These are phyloP conservation scores for Simplicillium aogashimaense DNA, from an alignment of 2,329 filamentous ascomycete genomes.

Conservation along the genomic window DNA sequence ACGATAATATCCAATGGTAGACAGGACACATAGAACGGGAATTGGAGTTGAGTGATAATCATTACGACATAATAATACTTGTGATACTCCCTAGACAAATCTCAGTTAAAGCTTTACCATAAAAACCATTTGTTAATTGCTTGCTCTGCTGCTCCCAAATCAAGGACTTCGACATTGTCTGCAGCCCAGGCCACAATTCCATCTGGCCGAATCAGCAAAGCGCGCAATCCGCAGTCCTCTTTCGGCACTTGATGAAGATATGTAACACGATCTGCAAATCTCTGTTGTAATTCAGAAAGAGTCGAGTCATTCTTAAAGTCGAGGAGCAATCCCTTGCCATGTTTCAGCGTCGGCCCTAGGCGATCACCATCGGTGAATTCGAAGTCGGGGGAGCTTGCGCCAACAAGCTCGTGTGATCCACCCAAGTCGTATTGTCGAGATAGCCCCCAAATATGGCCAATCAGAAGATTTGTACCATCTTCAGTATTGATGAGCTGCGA, in stretches of 20 bases:
- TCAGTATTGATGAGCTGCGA: constrained; percentile 15
- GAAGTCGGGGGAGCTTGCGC: constrained; percentile 24
- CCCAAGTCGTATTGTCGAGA: constrained; percentile 19
- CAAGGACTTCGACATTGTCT: no score
- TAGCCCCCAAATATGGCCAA: constrained; percentile 23
- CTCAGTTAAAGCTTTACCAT: no score
- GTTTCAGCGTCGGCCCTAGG: constrained; percentile 18
- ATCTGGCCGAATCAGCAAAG: constrained; percentile 20
- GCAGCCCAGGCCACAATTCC: constrained; percentile 19
- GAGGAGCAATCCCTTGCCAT: constrained; percentile 17
- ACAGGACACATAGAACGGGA: no score
- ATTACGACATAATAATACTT: no score
- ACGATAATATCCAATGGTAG: no score
- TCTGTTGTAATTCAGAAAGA: constrained; percentile 7
- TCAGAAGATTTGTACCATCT: constrained; percentile 18
- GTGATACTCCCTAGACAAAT: no score
- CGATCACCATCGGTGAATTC: constrained; percentile 15
- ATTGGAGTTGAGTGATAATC: no score
- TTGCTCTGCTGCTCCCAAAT: no score
- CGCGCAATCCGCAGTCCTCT: constrained; percentile 13
- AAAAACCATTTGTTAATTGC: no score
- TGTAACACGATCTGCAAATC: constrained; percentile 9
- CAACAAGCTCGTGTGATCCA: constrained; percentile 19
- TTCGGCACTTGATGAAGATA: constrained; percentile 11
- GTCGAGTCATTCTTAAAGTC: constrained; percentile 11